Evolutionary conservation across 106 monocot species (phyloP).

Genomic region (Hemerocallis citrina): DNA sequence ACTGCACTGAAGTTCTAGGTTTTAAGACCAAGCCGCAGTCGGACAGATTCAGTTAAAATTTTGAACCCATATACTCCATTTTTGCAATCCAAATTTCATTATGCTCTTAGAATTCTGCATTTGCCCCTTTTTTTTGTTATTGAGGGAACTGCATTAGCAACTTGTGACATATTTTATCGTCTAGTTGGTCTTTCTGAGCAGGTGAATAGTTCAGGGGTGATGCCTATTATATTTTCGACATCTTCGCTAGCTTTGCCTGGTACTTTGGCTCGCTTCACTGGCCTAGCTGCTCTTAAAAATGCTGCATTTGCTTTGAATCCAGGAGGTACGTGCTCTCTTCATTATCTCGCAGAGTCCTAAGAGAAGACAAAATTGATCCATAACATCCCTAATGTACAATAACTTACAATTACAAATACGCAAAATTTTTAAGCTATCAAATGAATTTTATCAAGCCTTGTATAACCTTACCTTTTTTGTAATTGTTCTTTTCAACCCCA

Average conservation of each 20-base stretch:
- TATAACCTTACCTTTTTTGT: too few species aligned
- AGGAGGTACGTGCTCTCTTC: constrained; percentile 50
- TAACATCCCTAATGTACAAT: too few species aligned
- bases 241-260: constrained; percentile 94
- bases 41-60: not conserved
- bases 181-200: constrained; percentile 14
- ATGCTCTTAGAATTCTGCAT: not conserved
- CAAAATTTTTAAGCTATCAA: too few species aligned
- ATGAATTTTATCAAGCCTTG: too few species aligned
- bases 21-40: not conserved
- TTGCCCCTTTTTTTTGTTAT: not conserved
- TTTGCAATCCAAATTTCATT: not conserved
- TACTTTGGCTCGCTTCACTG: constrained; percentile 91
- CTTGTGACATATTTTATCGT: not conserved
- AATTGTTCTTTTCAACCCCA: too few species aligned
- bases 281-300: constrained; percentile 73
- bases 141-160: not conserved
- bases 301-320: constrained; percentile 88
- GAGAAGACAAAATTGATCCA: not conserved
- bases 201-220: constrained; percentile 99
- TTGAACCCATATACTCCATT: not conserved
- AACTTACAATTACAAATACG: too few species aligned
- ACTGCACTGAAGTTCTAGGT: not conserved
- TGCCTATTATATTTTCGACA: constrained; percentile 99
- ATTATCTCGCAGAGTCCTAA: not conserved